Evolutionary conservation across 2,329 filamentous ascomycete genomes (phyloP).

Genomic region (Teratosphaeria epicoccoides): DNA sequence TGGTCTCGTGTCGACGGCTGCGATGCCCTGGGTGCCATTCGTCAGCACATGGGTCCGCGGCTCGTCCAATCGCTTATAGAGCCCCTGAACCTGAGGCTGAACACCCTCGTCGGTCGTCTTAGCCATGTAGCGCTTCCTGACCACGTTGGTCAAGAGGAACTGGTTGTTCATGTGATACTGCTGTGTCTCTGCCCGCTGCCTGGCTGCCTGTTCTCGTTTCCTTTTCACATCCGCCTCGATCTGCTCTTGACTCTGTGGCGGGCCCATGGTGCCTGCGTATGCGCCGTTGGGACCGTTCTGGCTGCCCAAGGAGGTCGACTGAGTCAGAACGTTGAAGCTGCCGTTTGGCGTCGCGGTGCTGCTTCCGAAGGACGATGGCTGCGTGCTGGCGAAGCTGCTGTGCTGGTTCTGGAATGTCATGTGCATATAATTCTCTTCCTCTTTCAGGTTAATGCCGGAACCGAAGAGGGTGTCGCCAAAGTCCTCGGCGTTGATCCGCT

Average conservation of each 20-base stretch:
- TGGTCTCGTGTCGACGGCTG: constrained; percentile 10
- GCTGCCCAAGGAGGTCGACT: constrained; percentile 30
- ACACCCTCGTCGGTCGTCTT: constrained; percentile 49
- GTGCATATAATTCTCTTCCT: constrained; percentile 74
- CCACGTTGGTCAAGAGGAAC: constrained; percentile 55
- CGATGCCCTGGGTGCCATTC: constrained; percentile 21
- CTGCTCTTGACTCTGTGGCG: constrained; percentile 53
- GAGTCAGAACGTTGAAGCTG: constrained; percentile 37
- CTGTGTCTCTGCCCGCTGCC: constrained; percentile 47
- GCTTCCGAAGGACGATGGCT: constrained; percentile 41
- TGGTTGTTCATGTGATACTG: constrained; percentile 63
- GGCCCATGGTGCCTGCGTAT: constrained; percentile 36
- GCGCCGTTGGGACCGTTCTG: constrained; percentile 16
- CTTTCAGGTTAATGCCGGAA: constrained; percentile 76
- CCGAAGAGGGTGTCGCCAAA: constrained; percentile 73
- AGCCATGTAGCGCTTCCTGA: constrained; percentile 47
- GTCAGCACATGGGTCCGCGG: constrained; percentile 16
- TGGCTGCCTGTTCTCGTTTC: constrained; percentile 56
- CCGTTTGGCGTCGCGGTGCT: constrained; percentile 29
- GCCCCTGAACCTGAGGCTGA: constrained; percentile 47
- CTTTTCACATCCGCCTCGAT: constrained; percentile 55
- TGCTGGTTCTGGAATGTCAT: constrained; percentile 49
- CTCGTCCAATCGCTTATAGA: constrained; percentile 26
- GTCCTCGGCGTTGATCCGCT: constrained; percentile 55
- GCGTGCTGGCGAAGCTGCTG: constrained; percentile 23